Evolutionary conservation across 2,329 filamentous ascomycete genomes (phyloP), one percentile per base, ranked within the genome.

Genomic region (Cytospora schulzeri): DNA sequence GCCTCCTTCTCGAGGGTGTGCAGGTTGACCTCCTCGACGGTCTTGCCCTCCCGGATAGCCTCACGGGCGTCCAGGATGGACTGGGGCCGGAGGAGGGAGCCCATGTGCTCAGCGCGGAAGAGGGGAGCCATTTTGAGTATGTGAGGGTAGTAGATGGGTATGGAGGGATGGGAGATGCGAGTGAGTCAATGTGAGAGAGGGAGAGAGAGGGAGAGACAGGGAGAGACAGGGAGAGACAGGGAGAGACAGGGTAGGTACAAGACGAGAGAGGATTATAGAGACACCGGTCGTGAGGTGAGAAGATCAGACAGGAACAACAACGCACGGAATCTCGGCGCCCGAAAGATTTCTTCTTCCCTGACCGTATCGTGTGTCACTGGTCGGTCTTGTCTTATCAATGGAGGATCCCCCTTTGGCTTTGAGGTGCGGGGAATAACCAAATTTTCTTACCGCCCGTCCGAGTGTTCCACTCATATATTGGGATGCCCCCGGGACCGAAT

Each of bases 1-100:
- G 88, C 82, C 73, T 84, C 82, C 71, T 88, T 84, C 76, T 93
- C 90, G 28, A 89, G 76, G 1, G 80, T 79, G 2, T 78, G 78
- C 12, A 93, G 82, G 3, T 78, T 79, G 31, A 79, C 81, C 66
- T 88, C 82, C n/a, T 84, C 78, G 57, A 80, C 73, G 9, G 80
- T 77, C 51, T 82, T 73, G 69, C 84, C 78, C 64, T 85, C 83
- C 68, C 88, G 86, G 66, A 87, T 83, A 58, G 73, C 72, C 66
- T 85, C 83, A 69, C 90, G 87, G 66, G 84, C 85, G 59, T 72
- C 71, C 53, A 76, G 71, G 24, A 76, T 71, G 45, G 69, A 62
- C 69, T 76, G 67, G 59, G 74, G 74, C 11, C 74, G 72, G 58
- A 76, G 70, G 54, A 76, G 74, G 38, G 74, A 76, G 69, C 74